Evolutionary conservation across 306 rosid genomes (phyloP).

Genomic region (Acmispon strigosus): DNA sequence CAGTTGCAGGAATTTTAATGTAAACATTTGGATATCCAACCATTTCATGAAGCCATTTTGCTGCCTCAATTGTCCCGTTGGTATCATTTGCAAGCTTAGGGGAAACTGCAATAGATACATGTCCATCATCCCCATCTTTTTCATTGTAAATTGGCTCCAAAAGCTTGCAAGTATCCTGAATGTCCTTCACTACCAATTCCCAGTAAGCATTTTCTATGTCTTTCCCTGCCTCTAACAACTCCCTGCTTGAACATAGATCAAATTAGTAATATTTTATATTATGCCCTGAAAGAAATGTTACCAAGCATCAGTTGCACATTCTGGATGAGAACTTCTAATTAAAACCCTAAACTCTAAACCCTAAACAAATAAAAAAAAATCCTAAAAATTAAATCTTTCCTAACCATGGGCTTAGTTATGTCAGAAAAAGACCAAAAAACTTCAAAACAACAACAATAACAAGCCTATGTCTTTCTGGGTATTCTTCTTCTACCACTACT

Average conservation of each 20-base stretch:
- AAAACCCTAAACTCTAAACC: background rate
- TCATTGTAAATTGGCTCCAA: conserved; percentile 71
- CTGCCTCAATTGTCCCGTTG: conserved; percentile 62
- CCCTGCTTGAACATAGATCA: conserved; percentile 39
- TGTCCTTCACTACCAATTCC: conserved; percentile 96
- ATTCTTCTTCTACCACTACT: background rate
- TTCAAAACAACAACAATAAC: background rate
- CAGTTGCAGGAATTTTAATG: conserved; percentile 85
- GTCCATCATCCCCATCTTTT: conserved; percentile 67
- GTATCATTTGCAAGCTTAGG: conserved; percentile 81
- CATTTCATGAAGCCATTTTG: conserved; percentile 78
- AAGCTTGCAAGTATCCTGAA: conserved; percentile 79
- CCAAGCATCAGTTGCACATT: background rate
- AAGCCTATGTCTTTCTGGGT: background rate
- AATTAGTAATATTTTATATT: background rate
- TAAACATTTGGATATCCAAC: conserved; percentile 68
- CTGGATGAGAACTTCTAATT: background rate
- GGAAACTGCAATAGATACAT: conserved; percentile 78
- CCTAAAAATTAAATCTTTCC: background rate
- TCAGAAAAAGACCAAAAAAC: background rate
- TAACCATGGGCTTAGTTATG: background rate
- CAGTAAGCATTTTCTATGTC: conserved; percentile 72
- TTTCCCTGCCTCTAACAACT: conserved; percentile 60
- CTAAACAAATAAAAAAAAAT: background rate
- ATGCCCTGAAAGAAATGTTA: background rate